Conservation (phyloP, 176 grass and related monocot genomes). For the Metroxylon sagu region DNA sequence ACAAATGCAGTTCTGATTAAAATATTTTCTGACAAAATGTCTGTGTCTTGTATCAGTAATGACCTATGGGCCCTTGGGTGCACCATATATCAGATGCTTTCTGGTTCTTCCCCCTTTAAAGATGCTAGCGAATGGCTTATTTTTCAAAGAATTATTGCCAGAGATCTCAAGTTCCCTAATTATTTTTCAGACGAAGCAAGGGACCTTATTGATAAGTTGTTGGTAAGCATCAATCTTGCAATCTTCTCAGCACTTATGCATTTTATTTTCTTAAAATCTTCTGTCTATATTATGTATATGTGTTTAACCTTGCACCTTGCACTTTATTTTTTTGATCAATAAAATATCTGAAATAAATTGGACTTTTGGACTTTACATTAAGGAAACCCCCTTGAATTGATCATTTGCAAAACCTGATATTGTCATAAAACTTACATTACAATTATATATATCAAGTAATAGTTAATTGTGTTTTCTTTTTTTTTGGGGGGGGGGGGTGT, state of each 20-base stretch:
- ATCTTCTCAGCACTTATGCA: conserved; percentile 1
- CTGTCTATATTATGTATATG: no score
- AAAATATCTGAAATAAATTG: no score
- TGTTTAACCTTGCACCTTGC: no score
- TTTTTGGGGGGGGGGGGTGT: no score
- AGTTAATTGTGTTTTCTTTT: no score
- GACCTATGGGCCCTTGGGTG: conserved; percentile 97
- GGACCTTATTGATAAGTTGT: conserved; percentile 77
- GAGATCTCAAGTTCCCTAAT: conserved; percentile 76
- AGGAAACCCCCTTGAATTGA: no score
- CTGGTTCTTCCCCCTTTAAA: conserved; percentile 92
- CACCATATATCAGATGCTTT: conserved; percentile 94
- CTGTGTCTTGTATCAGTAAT: conserved; percentile 50
- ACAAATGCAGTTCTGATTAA: not conserved
- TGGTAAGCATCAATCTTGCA: conserved; percentile 42
- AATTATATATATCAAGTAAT: no score
- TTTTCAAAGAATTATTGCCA: conserved; percentile 89
- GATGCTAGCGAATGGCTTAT: conserved; percentile 95
- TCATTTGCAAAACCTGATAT: no score
- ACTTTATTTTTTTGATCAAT: no score
- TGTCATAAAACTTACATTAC: no score
- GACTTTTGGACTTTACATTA: no score
- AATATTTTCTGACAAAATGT: conserved; percentile 14
- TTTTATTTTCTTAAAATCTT: no score
- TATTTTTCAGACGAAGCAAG: conserved; percentile 80